These are phyloP conservation scores for Filobasidium floriforme DNA, from an alignment of 768 basidiomycete species.

Conservation along the genomic window DNA sequence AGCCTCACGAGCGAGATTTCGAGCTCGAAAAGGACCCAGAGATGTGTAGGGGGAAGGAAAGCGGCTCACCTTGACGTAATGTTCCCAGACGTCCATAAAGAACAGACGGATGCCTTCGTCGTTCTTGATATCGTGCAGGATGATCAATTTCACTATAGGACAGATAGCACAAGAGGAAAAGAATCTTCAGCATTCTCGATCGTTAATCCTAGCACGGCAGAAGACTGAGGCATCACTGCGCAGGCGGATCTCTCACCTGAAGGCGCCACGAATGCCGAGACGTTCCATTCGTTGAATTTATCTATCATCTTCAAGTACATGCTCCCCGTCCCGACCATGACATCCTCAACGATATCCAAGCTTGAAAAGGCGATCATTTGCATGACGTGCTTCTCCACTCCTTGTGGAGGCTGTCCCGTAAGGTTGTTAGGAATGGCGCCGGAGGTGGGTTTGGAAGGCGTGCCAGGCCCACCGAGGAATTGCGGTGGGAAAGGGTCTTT, in stretches of 20 bases:
- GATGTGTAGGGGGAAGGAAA: slow-evolving; percentile 20
- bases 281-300: slow-evolving; percentile 97
- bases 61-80: slow-evolving; percentile 79
- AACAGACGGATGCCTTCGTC: slow-evolving; percentile 92
- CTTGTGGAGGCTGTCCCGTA: slow-evolving; percentile 60
- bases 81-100: slow-evolving; percentile 93
- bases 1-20: background rate
- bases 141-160: slow-evolving; percentile 78
- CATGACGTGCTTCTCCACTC: slow-evolving; percentile 77
- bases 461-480: slow-evolving; percentile 18
- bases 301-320: slow-evolving; percentile 95
- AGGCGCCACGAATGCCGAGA: slow-evolving; percentile 91
- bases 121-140: slow-evolving; percentile 91
- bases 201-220: no score
- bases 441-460: background rate
- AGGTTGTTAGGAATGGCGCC: background rate
- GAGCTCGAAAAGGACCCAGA: background rate
- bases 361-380: slow-evolving; percentile 99
- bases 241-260: slow-evolving; percentile 90
- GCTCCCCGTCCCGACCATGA: slow-evolving; percentile 49
- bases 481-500: slow-evolving; percentile 10
- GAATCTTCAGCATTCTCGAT: no score
- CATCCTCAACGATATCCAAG: slow-evolving; percentile 88
- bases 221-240: no score
- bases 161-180: no score